Percentiles rank a stretch among this genome's conserved stretches.
Conservation (phyloP, 73 alveolate genomes). For the Paramecium biaurelia region DNA sequence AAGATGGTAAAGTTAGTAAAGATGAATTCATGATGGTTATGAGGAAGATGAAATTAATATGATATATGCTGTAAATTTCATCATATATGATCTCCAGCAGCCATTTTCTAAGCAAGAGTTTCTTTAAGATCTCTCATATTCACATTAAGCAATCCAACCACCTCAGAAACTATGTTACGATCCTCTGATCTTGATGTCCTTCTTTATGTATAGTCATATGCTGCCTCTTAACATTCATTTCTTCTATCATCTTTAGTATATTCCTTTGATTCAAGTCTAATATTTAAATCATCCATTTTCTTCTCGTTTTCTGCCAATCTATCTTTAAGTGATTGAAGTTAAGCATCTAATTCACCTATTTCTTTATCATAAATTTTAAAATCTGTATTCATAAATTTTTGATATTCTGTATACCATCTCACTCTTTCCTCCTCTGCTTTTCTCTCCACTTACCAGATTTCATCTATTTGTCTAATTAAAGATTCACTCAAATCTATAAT, state of each 20-base stretch:
- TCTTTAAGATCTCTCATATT: conserved; percentile 39
- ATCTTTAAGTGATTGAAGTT: not conserved
- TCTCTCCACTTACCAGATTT: not conserved
- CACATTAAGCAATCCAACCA: conserved; percentile 19
- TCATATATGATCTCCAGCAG: conserved; percentile 38
- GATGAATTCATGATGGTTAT: conserved; percentile 67
- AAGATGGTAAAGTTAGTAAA: conserved; percentile 61
- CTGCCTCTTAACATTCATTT: conserved; percentile 12
- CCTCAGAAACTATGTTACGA: conserved; percentile 14
- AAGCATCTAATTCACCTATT: not conserved
- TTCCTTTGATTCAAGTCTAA: conserved; percentile 15
- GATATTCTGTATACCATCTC: not conserved
- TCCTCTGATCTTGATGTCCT: conserved; percentile 22
- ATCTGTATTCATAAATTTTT: conserved; percentile 28
- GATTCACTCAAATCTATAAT: conserved; percentile 6
- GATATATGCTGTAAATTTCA: conserved; percentile 17
- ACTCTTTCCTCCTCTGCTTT: conserved; percentile 38
- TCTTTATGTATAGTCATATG: conserved; percentile 10
- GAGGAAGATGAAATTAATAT: conserved; percentile 65
- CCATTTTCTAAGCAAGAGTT: conserved; percentile 5
- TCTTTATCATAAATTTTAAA: not conserved
- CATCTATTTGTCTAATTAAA: not conserved
- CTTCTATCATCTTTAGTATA: conserved; percentile 13
- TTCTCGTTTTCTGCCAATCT: not conserved
- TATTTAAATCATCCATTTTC: not conserved